Percentiles rank a stretch among this genome's conserved stretches.
Conservation (phyloP, 768 basidiomycete species). For the Serendipita indica region DNA sequence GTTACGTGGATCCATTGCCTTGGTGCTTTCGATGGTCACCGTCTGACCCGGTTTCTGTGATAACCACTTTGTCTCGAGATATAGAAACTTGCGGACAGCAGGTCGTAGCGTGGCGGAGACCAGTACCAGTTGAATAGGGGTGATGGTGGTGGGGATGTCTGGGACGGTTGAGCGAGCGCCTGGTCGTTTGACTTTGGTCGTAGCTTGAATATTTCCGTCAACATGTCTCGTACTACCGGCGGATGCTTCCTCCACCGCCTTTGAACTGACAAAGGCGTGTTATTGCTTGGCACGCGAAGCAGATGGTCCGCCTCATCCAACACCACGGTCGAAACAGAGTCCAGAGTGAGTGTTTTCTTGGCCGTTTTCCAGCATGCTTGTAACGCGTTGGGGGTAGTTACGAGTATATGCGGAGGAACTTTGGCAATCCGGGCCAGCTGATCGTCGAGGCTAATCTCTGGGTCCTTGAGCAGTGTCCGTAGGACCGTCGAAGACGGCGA, state of each 20-base stretch:
- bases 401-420: constrained; percentile 47
- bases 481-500: constrained; percentile 17
- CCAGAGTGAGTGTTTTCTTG: constrained; percentile 30
- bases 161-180: not conserved
- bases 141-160: not conserved
- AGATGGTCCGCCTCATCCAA: constrained; percentile 70
- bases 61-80: constrained; percentile 46
- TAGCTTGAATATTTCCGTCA: constrained; percentile 40
- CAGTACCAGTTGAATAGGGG: constrained; percentile 45
- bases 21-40: constrained; percentile 1
- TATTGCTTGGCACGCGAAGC: constrained; percentile 37
- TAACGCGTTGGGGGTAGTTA: constrained; percentile 57
- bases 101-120: constrained; percentile 56
- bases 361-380: constrained; percentile 38
- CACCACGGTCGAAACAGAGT: constrained; percentile 39
- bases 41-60: not conserved
- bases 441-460: constrained; percentile 14
- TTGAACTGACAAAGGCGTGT: constrained; percentile 26
- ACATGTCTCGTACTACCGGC: constrained; percentile 40
- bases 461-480: constrained; percentile 15
- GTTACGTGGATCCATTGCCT: not conserved
- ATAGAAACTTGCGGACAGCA: constrained; percentile 38
- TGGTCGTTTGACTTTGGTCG: constrained; percentile 21
- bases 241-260: constrained; percentile 37
- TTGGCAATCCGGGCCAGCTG: constrained; percentile 29